Conservation (phyloP, 1,284 basidiomycete species). For the Neolentinus lepideus region DNA sequence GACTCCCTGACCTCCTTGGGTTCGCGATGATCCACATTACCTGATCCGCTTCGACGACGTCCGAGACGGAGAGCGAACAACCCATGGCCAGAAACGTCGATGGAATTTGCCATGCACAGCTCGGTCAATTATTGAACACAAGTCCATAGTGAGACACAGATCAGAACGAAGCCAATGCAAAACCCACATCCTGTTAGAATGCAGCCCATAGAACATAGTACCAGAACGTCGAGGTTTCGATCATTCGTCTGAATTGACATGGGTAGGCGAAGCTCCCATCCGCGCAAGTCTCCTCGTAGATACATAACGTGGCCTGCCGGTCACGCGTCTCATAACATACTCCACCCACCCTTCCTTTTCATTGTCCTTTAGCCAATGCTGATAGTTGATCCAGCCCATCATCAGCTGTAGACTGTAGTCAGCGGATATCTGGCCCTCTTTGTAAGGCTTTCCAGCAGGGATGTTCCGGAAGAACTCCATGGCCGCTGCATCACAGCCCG, state of each 20-base stretch:
- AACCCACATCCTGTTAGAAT: too few species aligned
- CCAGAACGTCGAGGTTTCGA: too few species aligned
- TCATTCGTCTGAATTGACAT: not conserved
- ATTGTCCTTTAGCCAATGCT: not conserved
- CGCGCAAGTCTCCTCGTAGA: not conserved
- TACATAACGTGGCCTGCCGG: not conserved
- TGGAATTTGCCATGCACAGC: too few species aligned
- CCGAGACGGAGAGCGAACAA: too few species aligned
- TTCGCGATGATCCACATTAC: too few species aligned
- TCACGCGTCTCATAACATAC: not conserved
- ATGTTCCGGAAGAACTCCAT: not conserved
- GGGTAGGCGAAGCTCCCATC: not conserved
- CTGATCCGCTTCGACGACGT: too few species aligned
- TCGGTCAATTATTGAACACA: too few species aligned
- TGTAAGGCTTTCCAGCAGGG: not conserved
- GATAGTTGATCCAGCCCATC: not conserved
- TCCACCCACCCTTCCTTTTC: not conserved
- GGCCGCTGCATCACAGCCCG: not conserved
- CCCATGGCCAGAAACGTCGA: too few species aligned
- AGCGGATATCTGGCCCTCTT: not conserved
- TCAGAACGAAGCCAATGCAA: too few species aligned
- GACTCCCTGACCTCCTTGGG: not conserved
- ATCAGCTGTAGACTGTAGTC: conserved; percentile 1
- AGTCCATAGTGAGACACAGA: too few species aligned
- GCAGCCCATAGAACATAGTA: too few species aligned